A percentile compares a stretch with the other conserved stretches of the same genome.
These are phyloP conservation scores for Aspergillus candidus DNA, from an alignment of 2,329 filamentous ascomycete species.

Conservation along the genomic window DNA sequence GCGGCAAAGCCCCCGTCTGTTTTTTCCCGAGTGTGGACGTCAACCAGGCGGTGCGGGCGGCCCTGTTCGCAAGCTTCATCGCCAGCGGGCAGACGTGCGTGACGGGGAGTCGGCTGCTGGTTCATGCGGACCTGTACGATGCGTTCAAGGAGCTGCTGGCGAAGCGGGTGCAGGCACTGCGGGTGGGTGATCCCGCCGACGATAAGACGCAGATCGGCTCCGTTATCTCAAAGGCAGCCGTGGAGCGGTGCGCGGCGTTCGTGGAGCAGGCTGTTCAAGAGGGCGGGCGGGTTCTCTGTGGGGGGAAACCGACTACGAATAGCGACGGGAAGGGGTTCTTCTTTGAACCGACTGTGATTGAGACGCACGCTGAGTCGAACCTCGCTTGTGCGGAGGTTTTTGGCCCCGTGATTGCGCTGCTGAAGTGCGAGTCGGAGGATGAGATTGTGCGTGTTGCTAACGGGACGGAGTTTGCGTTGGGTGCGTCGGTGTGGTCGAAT, in stretches of 20 bases:
- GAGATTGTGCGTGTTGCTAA: constrained; percentile 46
- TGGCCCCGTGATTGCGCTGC: constrained; percentile 47
- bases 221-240: constrained; percentile 46
- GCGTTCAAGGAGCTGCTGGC: constrained; percentile 35
- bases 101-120: constrained; percentile 50
- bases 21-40: constrained; percentile 30
- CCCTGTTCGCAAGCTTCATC: constrained; percentile 43
- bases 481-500: constrained; percentile 47
- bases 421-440: constrained; percentile 43
- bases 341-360: constrained; percentile 44
- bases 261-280: constrained; percentile 29
- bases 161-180: constrained; percentile 46
- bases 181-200: constrained; percentile 55
- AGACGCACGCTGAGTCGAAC: constrained; percentile 14
- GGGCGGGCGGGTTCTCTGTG: constrained; percentile 39
- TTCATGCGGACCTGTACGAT: constrained; percentile 42
- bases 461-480: constrained; percentile 46
- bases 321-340: constrained; percentile 51
- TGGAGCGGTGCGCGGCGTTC: constrained; percentile 36
- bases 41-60: constrained; percentile 24
- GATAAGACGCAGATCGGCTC: constrained; percentile 58
- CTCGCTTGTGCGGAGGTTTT: constrained; percentile 43
- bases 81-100: constrained; percentile 53
- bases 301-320: constrained; percentile 38
- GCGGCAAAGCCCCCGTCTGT: constrained; percentile 34